Base-by-base conservation (phyloP, 1,284 basidiomycete genomes). In the Cryptococcus sp. region DNA sequence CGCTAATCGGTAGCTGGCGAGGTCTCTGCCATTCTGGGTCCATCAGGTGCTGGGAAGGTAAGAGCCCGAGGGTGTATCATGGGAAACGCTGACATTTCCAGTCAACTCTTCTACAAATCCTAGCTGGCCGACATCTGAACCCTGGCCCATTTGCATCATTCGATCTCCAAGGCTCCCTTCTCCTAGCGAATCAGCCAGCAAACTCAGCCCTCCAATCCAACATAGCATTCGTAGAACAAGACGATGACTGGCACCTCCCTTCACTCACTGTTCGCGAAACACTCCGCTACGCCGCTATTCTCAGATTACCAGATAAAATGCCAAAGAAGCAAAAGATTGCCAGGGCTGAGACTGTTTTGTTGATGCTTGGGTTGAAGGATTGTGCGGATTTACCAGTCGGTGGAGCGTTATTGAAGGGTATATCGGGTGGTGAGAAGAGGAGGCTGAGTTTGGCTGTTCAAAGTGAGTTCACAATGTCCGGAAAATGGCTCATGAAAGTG, bases 341-440 rank as follows among this genome's bases (percentile, higher is more conserved):
- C 1, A 63, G 79, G 7, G 79, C 79, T 2, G 80, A 81, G 52
- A 79, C 77, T 22, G 77, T 81, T 0, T 57, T 80, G 24, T 59
- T 69, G 32, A 78, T 78, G 76, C 73, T 82, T 22, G 80, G 80
- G 0, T 56, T 82, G 36, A 77, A 77, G 53, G 74, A 78, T 49
- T 81, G 80, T 54, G 80, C 80, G 22, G 77, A 81, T 57, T 72
- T 77, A 19, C 70, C 80, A n/a, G 78, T 81, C 18, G 81, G 81
- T 16, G 79, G 80, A 2, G 74, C 77, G 43, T 60, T 80, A 19
- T 50, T 80, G 40, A 81, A 76, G 60, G 75, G 80, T 1, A 81
- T 82, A 34, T 77, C 75, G 9, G 80, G 80, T 2, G 80, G 80
- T 23, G 80, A 82, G 64, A 82, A 81, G 63, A 62, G 80, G 1